Base-by-base conservation (phyloP, 2,329 filamentous ascomycete species). In the Nemania sp. region DNA sequence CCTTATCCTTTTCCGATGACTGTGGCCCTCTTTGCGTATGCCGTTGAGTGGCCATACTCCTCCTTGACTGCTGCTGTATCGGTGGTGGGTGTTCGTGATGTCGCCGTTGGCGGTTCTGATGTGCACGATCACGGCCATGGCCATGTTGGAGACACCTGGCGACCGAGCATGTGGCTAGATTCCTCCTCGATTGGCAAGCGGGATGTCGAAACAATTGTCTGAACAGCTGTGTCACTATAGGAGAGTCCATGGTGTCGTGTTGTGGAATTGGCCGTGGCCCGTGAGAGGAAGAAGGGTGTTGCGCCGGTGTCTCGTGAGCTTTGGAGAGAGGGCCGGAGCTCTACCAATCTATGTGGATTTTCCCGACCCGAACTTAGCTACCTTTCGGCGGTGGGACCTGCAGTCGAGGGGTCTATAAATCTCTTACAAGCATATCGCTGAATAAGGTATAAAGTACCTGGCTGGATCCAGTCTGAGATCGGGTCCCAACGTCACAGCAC, bases 181-280 rank as follows among this genome's bases (percentile, higher is more conserved):
- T 75, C 49, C 77, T 75, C 61, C 80, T 71, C 49, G 78, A 76
- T 66, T 81, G 79, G 68, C 86, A 88, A 44, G 84, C 79, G 42
- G 83, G 82, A 66, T 92, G 89, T 39, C 84, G 84, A 66, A 96
- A 95, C 36, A 97, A 83, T 76, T 91, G 89, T 66, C 89, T 84
- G 67, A 97, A 93, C 68, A 96, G 80, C 69, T 87, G 88, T 43
- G 83, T 83, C 61, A 91, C 80, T 58, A 90, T 77, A 54, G 88
- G 87, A 15, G 90, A 92, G 75, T 96, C 91, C 91, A 96, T 96
- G 45, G 24, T 58, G 45, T 46, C n/a, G n/a, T n/a, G n/a, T n/a
- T n/a, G n/a, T n/a, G n/a, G 39, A 50, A 59, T 55, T 63, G 42
- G 30, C 15, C 33, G 12, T n/a, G 8, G 33, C 14, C 22, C 46